Evolutionary conservation across 2,329 filamentous ascomycete species (phyloP).

Genomic region (Xylariaceae sp.): DNA sequence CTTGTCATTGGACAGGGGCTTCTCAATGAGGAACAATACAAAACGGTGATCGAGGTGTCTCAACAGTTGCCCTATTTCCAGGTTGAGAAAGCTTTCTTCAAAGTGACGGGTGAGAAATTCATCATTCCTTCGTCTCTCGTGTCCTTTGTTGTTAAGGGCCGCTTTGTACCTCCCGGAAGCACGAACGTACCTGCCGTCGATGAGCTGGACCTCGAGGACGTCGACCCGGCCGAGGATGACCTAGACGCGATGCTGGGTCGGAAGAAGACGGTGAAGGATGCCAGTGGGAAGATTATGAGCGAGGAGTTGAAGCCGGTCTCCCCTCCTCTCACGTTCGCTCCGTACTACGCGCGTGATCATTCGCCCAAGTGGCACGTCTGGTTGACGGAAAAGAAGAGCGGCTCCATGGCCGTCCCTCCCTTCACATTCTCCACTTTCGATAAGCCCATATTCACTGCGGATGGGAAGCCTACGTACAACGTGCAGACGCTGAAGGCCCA

Average conservation of each 20-base stretch:
- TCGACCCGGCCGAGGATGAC: conserved; percentile 90
- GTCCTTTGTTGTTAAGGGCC: conserved; percentile 89
- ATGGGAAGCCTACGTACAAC: conserved; percentile 83
- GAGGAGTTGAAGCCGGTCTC: conserved; percentile 62
- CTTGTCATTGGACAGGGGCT: conserved; percentile 66
- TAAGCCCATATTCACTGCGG: conserved; percentile 73
- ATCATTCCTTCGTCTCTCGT: conserved; percentile 91
- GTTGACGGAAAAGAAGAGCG: conserved; percentile 87
- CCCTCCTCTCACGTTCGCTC: conserved; percentile 82
- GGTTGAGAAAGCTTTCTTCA: conserved; percentile 94
- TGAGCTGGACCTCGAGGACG: conserved; percentile 76
- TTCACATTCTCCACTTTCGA: conserved; percentile 95
- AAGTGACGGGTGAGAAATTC: conserved; percentile 89
- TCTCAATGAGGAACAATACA: conserved; percentile 71
- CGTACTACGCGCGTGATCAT: conserved; percentile 84
- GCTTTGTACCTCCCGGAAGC: conserved; percentile 83
- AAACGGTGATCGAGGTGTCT: conserved; percentile 68
- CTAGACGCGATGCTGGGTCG: conserved; percentile 77
- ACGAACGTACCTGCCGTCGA: conserved; percentile 68
- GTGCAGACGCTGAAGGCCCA: conserved; percentile 96
- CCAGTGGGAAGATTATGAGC: conserved; percentile 50
- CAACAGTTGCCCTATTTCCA: conserved; percentile 78
- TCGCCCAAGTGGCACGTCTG: conserved; percentile 92
- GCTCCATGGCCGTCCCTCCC: conserved; percentile 92
- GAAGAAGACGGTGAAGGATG: conserved; percentile 59